Base-by-base conservation (phyloP, 179 eudicot species). In the Silene vulgaris region DNA sequence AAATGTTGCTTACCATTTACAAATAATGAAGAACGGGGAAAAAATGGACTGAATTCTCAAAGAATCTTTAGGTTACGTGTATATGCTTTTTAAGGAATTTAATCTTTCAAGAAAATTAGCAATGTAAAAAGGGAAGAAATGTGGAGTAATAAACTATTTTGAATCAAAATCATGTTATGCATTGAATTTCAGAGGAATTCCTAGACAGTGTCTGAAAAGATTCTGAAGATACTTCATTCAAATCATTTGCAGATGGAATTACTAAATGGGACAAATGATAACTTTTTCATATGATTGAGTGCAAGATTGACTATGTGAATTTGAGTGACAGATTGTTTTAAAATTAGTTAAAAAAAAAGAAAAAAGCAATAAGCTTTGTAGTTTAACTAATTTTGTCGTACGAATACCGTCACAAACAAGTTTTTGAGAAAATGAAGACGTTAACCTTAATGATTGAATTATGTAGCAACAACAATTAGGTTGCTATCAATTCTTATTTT, bases 211-310 rank as follows among this genome's bases (percentile, higher is more conserved):
- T 65, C 32, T 65, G 7, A 43, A 40, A 50, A 17, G 3, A 43
- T 69, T 37, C 19, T 74, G 59, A 37, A 56, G 26, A 30, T n/a
- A 26, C 66, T 5, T 4, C 12, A 68, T 20, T 35, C 9, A 75
- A 29, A 30, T 52, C 72, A 59, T 45, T 11, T 9, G 19, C 23
- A 70, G 48, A 48, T 23, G 2, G 12, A 71, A 50, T 20, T 48
- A 48, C 45, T 23, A 48, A 65, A 20, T 16, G 17, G 26, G 30
- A 66, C 37, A 59, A 8, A 14, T 17, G 5, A 5, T 7, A 26
- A 12, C 12, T 4, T 61, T n/a, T 26, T 59, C 69, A 63, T 43
- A 52, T 77, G 79, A 45, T 71, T 77, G 43, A 63, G 69, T 77
- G 71, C 19, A 16, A 61, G 37, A 23, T 60, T 77, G 32, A 48